phyloP scores from a whole-genome alignment of 495 filamentous ascomycete genomes.

The Evernia prunastri region DNA sequence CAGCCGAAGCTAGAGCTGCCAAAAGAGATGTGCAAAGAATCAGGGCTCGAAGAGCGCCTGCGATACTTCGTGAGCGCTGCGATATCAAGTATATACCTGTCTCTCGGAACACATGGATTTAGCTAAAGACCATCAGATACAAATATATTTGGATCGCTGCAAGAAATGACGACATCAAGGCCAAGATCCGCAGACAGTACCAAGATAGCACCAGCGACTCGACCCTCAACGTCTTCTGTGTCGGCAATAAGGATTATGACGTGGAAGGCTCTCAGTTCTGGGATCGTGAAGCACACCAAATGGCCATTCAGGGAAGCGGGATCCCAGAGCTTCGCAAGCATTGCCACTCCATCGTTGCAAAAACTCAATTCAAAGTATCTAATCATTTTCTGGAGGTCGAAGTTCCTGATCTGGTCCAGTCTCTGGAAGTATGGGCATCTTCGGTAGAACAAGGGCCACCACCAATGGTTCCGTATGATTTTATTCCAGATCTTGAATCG shows the following conservation, averaged over 20 bases:
- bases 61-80: not conserved
- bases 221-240: conserved; percentile 29
- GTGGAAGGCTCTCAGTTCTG: conserved; percentile 16
- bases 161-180: conserved; percentile 27
- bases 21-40: not conserved
- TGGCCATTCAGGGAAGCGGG: conserved; percentile 25
- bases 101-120: conserved; percentile 6
- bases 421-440: conserved; percentile 19
- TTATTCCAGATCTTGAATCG: not conserved
- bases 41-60: not conserved
- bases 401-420: conserved; percentile 25
- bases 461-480: not conserved
- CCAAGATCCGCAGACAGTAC: conserved; percentile 22
- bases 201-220: not conserved
- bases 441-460: conserved; percentile 1
- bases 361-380: conserved; percentile 25
- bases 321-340: conserved; percentile 30
- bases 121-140: conserved; percentile 22
- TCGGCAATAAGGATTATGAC: conserved; percentile 29
- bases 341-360: conserved; percentile 27
- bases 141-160: conserved; percentile 28
- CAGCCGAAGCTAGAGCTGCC: not conserved
- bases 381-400: conserved; percentile 25
- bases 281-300: conserved; percentile 16
- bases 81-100: conserved; percentile 2